Evolutionary conservation across 495 filamentous ascomycete species (phyloP).

Genomic region (Penicillium canescens): DNA sequence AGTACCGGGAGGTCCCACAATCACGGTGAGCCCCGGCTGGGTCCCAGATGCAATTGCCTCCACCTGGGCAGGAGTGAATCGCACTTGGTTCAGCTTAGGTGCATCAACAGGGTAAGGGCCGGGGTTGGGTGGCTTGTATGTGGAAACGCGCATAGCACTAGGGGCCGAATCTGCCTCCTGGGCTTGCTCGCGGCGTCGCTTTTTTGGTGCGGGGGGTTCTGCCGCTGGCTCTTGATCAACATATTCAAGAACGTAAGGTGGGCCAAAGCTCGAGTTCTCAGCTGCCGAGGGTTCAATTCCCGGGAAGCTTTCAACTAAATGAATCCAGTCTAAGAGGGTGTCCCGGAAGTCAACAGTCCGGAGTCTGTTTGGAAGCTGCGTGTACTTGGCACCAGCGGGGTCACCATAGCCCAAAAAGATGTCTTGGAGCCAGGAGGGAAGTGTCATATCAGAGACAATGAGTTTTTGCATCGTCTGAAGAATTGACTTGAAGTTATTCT

Average conservation of each 20-base stretch:
- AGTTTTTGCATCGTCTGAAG: conserved; percentile 88
- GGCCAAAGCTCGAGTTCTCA: conserved; percentile 71
- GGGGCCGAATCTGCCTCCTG: conserved; percentile 60
- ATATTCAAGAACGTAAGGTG: conserved; percentile 81
- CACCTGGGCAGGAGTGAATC: conserved; percentile 88
- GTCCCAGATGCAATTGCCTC: conserved; percentile 92
- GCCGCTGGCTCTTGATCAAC: conserved; percentile 47
- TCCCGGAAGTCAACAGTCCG: conserved; percentile 84
- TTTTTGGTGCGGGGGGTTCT: conserved; percentile 65
- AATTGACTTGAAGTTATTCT: conserved; percentile 97
- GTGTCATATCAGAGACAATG: conserved; percentile 78
- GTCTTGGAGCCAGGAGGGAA: conserved; percentile 92
- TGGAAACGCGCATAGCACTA: conserved; percentile 77
- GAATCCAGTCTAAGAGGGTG: conserved; percentile 94
- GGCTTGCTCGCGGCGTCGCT: conserved; percentile 73
- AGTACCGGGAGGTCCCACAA: conserved; percentile 94
- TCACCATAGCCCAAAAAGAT: conserved; percentile 97
- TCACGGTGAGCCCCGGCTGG: conserved; percentile 91
- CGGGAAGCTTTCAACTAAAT: conserved; percentile 84
- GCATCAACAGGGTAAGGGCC: conserved; percentile 90
- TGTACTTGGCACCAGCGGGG: conserved; percentile 83
- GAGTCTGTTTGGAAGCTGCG: conserved; percentile 75
- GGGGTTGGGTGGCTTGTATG: conserved; percentile 86
- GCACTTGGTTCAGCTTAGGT: conserved; percentile 78
- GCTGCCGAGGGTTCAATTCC: conserved; percentile 76